A percentile compares a stretch with the other conserved stretches of the same genome.
Evolutionary conservation across 495 filamentous ascomycete genomes (phyloP).

Genomic region (Aspergillus bertholletiae): DNA sequence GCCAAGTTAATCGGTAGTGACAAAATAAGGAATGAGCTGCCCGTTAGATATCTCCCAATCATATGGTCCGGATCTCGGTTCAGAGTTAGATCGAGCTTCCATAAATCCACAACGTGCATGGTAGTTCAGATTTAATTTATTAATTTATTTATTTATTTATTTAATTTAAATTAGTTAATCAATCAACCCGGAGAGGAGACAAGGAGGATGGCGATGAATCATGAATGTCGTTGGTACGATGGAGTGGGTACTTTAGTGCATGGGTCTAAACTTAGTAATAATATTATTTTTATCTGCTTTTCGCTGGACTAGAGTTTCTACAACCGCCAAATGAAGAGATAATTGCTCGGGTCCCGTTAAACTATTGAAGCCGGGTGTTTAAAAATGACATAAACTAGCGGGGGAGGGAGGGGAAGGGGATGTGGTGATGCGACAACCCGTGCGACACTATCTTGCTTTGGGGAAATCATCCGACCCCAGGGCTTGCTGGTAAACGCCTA

Average conservation of each 20-base stretch:
- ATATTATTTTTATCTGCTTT: background rate
- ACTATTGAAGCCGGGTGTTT: slow-evolving; percentile 1
- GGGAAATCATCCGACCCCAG: slow-evolving; percentile 10
- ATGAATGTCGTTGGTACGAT: background rate
- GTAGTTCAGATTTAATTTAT: background rate
- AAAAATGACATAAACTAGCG: background rate
- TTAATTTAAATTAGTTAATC: no score
- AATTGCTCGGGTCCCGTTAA: background rate
- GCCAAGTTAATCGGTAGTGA: slow-evolving; percentile 2
- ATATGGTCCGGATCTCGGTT: slow-evolving; percentile 17
- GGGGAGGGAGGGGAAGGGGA: background rate
- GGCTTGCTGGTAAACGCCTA: background rate
- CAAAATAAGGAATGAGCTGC: background rate
- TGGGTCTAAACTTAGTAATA: background rate
- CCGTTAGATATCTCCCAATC: slow-evolving; percentile 10
- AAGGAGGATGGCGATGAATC: background rate
- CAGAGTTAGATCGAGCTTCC: slow-evolving; percentile 9
- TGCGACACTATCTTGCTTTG: slow-evolving; percentile 8
- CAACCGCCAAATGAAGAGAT: background rate
- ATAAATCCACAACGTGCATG: slow-evolving; percentile 9
- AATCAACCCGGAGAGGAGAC: background rate
- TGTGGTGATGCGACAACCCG: slow-evolving; percentile 3
- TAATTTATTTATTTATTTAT: no score
- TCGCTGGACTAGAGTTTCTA: background rate
- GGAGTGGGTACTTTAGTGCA: background rate